A percentile compares a stretch with the other conserved stretches of the same genome.
Conservation (phyloP, 768 basidiomycete species). For the Auricularia cornea region DNA sequence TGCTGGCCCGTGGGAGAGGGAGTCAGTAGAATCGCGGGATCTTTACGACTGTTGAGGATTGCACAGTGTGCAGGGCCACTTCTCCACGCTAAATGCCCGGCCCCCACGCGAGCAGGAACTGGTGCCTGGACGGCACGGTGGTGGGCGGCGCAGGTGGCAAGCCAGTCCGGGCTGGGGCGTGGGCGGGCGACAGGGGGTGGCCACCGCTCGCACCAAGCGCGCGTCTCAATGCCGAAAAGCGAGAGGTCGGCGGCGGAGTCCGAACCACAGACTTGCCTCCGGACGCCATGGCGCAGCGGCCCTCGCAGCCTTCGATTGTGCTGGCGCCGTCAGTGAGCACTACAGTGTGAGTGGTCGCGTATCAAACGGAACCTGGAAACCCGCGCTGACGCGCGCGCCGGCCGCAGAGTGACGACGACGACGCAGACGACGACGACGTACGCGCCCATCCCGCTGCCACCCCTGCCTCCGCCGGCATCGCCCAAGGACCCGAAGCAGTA, state of each 20-base stretch:
- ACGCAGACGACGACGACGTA: conserved; percentile 86
- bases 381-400: neutral
- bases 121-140: neutral
- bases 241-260: neutral
- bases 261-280: neutral
- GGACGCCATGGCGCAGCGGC: conserved; percentile 13
- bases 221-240: too few species aligned
- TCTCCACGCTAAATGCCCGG: neutral
- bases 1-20: neutral
- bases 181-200: too few species aligned
- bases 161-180: too few species aligned
- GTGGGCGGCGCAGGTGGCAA: too few species aligned
- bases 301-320: conserved; percentile 58
- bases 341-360: conserved; percentile 52
- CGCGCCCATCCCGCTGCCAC: conserved; percentile 76
- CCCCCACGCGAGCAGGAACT: neutral
- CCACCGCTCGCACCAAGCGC: too few species aligned
- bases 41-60: neutral
- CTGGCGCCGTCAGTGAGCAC: conserved; percentile 79
- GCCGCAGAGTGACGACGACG: conserved; percentile 70
- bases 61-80: neutral
- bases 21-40: neutral
- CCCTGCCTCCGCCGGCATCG: conserved; percentile 58
- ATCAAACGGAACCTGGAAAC: neutral
- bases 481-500: conserved; percentile 76